phyloP scores from a whole-genome alignment of 495 filamentous ascomycete species.

The Aspergillus hancockii region DNA sequence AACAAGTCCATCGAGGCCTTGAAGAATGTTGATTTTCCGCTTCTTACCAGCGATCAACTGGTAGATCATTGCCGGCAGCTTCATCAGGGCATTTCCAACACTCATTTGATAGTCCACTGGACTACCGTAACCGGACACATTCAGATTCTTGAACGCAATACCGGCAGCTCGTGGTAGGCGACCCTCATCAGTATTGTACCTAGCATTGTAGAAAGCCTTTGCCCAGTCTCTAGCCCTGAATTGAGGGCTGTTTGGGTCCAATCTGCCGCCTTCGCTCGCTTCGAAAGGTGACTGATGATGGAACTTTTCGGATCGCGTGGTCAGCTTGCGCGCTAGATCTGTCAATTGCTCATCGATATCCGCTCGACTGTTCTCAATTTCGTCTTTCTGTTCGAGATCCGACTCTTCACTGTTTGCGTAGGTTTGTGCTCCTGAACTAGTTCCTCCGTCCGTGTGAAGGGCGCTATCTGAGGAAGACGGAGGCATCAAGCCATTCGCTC shows the following conservation, averaged over 20 bases:
- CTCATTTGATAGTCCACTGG: too few species aligned
- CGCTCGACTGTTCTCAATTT: neutral
- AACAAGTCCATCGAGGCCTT: slow-evolving; percentile 68
- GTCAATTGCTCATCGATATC: neutral
- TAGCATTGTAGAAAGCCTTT: slow-evolving; percentile 18
- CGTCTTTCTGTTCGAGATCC: neutral
- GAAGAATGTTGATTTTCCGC: slow-evolving; percentile 65
- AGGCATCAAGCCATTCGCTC: neutral
- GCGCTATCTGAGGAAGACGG: neutral
- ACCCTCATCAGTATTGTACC: slow-evolving; percentile 42
- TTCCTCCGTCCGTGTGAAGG: neutral
- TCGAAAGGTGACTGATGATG: neutral
- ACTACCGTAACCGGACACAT: too few species aligned
- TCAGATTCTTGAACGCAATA: too few species aligned
- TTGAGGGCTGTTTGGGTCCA: slow-evolving; percentile 35
- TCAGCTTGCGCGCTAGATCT: neutral
- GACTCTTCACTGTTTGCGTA: neutral
- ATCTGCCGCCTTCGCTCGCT: slow-evolving; percentile 3
- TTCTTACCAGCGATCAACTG: slow-evolving; percentile 41
- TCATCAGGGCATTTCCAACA: too few species aligned
- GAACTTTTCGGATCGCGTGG: neutral
- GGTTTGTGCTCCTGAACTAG: neutral
- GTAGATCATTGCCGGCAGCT: too few species aligned
- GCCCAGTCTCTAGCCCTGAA: slow-evolving; percentile 39
- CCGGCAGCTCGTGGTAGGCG: slow-evolving; percentile 40